phyloP scores from a whole-genome alignment of 1,139 yeast species.

The Chernovozyma aurita region DNA sequence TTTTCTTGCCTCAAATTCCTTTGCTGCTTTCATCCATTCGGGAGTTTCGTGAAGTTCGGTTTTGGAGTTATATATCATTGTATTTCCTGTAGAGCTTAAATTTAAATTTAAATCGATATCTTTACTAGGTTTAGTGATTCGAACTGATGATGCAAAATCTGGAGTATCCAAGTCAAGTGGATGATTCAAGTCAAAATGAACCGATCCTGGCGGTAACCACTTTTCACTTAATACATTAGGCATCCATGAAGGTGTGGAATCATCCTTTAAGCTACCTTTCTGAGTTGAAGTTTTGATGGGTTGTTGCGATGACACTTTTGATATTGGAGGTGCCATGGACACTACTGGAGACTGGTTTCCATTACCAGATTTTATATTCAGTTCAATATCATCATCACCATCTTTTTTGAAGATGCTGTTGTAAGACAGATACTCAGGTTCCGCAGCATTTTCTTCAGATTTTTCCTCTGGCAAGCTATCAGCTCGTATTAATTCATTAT shows the following conservation, averaged over 20 bases:
- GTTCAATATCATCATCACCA: neutral
- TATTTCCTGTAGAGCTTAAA: conserved; percentile 21
- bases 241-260: conserved; percentile 43
- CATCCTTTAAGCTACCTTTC: conserved; percentile 5
- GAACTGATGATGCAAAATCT: conserved; percentile 28
- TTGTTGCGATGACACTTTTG: conserved; percentile 1
- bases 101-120: conserved; percentile 18
- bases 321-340: neutral
- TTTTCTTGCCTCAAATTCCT: conserved; percentile 24
- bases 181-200: conserved; percentile 1
- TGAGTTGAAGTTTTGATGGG: conserved; percentile 8
- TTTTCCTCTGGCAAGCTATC: too few species aligned
- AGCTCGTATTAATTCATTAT: too few species aligned
- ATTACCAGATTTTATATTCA: neutral
- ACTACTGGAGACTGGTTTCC: too few species aligned
- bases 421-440: too few species aligned
- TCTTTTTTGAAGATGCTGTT: conserved; percentile 1
- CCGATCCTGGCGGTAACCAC: conserved; percentile 23
- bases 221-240: conserved; percentile 35
- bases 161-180: conserved; percentile 6
- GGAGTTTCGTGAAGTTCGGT: conserved; percentile 23
- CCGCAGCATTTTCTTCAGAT: too few species aligned
- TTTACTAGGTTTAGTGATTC: conserved; percentile 19
- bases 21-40: conserved; percentile 33
- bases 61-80: conserved; percentile 36